Evolutionary conservation across 1,284 basidiomycete species (phyloP).

Genomic region (Gomphus sp.): DNA sequence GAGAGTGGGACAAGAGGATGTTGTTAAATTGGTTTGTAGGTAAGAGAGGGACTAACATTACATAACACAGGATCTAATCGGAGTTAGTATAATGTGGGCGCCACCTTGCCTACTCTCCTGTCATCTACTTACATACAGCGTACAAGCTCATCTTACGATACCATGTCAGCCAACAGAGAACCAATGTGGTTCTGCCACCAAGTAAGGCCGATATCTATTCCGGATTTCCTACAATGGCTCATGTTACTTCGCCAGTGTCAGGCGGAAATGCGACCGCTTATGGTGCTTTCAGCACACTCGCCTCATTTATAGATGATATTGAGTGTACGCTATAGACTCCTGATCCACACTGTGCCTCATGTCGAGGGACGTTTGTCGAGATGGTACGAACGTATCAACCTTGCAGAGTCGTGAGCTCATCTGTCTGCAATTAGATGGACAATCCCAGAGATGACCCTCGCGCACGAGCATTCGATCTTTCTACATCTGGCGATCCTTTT

Average conservation of each 20-base stretch:
- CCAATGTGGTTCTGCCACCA: slow-evolving; percentile 74
- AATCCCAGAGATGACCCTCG: slow-evolving; percentile 65
- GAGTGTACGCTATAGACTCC: slow-evolving; percentile 38
- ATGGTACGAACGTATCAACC: slow-evolving; percentile 33
- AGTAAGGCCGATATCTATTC: slow-evolving; percentile 27
- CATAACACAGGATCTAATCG: too few species aligned
- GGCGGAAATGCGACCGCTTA: slow-evolving; percentile 70
- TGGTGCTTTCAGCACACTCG: slow-evolving; percentile 39
- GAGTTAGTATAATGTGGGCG: neutral
- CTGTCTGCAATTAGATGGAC: slow-evolving; percentile 45
- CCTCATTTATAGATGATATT: slow-evolving; percentile 8
- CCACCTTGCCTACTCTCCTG: neutral
- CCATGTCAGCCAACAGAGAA: slow-evolving; percentile 54
- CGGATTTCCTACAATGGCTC: neutral
- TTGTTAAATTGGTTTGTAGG: too few species aligned
- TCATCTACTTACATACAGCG: neutral
- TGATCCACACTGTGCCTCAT: slow-evolving; percentile 67
- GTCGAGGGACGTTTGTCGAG: slow-evolving; percentile 66
- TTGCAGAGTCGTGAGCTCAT: neutral
- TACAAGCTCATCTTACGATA: neutral
- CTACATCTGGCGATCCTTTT: neutral
- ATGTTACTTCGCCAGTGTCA: slow-evolving; percentile 41
- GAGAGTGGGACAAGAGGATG: too few species aligned
- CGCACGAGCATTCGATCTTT: slow-evolving; percentile 26
- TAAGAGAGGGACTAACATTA: too few species aligned